Conservation (phyloP, 129 eudicot species). For the Artemisia annua region DNA sequence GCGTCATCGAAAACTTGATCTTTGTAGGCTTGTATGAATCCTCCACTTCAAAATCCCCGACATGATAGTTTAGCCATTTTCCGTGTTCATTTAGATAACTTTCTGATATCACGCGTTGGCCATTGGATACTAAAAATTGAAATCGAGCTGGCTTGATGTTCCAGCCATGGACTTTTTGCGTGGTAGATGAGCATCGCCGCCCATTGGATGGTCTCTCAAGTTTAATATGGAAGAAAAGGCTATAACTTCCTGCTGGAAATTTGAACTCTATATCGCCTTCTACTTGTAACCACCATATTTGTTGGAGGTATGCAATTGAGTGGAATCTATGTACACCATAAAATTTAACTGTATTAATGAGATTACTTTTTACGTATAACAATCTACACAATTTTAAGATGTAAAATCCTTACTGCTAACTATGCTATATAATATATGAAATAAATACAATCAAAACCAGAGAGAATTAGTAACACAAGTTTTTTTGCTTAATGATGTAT, state of each 20-base stretch:
- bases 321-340: conserved; percentile 43
- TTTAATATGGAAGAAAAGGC: conserved; percentile 65
- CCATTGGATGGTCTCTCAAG: conserved; percentile 43
- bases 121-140: conserved; percentile 46
- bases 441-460: too few relatives aligned
- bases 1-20: conserved; percentile 71
- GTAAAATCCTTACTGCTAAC: too few relatives aligned
- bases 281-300: conserved; percentile 87
- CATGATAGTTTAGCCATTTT: conserved; percentile 56
- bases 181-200: neutral
- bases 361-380: neutral
- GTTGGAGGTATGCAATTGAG: conserved; percentile 75
- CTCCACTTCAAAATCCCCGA: conserved; percentile 62
- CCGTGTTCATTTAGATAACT: conserved; percentile 42
- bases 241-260: conserved; percentile 64
- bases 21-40: conserved; percentile 34
- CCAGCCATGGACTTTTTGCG: conserved; percentile 68
- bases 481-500: too few relatives aligned
- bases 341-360: neutral
- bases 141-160: conserved; percentile 58
- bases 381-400: neutral
- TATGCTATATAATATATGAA: too few relatives aligned
- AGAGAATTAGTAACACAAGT: too few relatives aligned
- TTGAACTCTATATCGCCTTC: conserved; percentile 71
- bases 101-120: conserved; percentile 37